Evolutionary conservation across 768 basidiomycete genomes (phyloP).

Genomic region (Leccinum incarnatum): DNA sequence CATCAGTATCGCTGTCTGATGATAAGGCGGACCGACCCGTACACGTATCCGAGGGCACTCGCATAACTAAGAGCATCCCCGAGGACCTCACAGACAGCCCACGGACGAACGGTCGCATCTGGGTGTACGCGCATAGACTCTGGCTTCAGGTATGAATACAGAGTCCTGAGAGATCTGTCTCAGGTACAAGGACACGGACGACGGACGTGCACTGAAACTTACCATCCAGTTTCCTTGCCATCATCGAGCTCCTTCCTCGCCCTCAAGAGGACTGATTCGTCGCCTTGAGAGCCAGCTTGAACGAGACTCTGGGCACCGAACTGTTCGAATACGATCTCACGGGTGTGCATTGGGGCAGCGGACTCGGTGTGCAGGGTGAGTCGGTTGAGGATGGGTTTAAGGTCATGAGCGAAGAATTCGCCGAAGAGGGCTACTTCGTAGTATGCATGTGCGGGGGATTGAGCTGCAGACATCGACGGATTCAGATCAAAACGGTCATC

Average conservation of each 20-base stretch:
- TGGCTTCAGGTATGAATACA: conserved; percentile 81
- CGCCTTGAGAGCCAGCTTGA: conserved; percentile 44
- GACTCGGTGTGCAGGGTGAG: conserved; percentile 82
- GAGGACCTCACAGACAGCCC: conserved; percentile 74
- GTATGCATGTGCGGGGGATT: conserved; percentile 52
- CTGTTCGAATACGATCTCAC: conserved; percentile 82
- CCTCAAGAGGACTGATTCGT: conserved; percentile 66
- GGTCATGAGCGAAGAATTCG: conserved; percentile 75
- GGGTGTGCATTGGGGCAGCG: conserved; percentile 65
- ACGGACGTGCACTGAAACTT: conserved; percentile 16
- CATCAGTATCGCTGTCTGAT: conserved; percentile 1
- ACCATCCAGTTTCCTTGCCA: conserved; percentile 61
- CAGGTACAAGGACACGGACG: not conserved
- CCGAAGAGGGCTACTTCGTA: conserved; percentile 85
- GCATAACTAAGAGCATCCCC: conserved; percentile 82
- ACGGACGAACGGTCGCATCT: conserved; percentile 83
- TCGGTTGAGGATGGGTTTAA: conserved; percentile 74
- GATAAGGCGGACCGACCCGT: conserved; percentile 24
- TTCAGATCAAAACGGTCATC: not conserved
- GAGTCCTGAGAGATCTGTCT: conserved; percentile 44
- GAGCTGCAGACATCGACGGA: conserved; percentile 21
- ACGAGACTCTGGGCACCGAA: conserved; percentile 62
- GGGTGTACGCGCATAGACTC: conserved; percentile 82
- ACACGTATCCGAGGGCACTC: conserved; percentile 76
- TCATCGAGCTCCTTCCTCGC: conserved; percentile 72